phyloP scores from a whole-genome alignment of 345 rosid species.

The Anastatica hierochuntica region DNA sequence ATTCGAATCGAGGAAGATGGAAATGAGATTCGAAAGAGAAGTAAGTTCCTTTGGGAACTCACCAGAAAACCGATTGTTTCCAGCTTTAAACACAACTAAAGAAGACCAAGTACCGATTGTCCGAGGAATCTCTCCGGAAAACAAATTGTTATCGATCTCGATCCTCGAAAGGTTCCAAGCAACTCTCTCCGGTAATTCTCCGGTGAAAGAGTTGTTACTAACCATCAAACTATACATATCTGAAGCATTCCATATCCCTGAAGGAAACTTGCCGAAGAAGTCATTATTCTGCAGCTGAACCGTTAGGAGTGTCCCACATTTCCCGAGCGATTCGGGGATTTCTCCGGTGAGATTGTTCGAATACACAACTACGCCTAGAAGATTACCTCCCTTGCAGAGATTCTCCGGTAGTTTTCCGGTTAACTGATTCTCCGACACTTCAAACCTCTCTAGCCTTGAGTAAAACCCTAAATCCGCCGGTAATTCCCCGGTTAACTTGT shows the following conservation, averaged over 20 bases:
- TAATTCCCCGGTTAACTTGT: constrained; percentile 53
- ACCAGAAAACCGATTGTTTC: constrained; percentile 64
- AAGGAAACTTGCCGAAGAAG: constrained; percentile 75
- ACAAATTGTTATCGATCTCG: constrained; percentile 57
- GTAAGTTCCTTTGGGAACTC: constrained; percentile 51
- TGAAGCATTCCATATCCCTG: constrained; percentile 48
- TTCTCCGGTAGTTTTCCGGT: constrained; percentile 56
- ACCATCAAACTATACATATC: constrained; percentile 42
- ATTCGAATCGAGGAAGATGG: constrained; percentile 48
- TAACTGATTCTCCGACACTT: constrained; percentile 52
- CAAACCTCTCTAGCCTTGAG: constrained; percentile 52
- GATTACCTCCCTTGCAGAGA: constrained; percentile 52
- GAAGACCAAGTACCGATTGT: constrained; percentile 43
- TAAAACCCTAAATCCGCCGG: constrained; percentile 60
- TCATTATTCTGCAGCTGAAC: constrained; percentile 58
- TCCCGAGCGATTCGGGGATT: constrained; percentile 57
- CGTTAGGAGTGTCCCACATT: constrained; percentile 40
- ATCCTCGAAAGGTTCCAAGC: constrained; percentile 63
- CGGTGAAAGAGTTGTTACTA: constrained; percentile 60
- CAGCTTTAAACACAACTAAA: constrained; percentile 44
- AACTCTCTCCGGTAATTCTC: constrained; percentile 43
- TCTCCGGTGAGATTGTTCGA: constrained; percentile 56
- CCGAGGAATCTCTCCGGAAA: constrained; percentile 65
- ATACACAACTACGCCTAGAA: constrained; percentile 52
- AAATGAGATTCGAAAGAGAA: constrained; percentile 32